phyloP scores from a whole-genome alignment of 1,284 basidiomycete genomes.

The Lignosus rhinocerotis region DNA sequence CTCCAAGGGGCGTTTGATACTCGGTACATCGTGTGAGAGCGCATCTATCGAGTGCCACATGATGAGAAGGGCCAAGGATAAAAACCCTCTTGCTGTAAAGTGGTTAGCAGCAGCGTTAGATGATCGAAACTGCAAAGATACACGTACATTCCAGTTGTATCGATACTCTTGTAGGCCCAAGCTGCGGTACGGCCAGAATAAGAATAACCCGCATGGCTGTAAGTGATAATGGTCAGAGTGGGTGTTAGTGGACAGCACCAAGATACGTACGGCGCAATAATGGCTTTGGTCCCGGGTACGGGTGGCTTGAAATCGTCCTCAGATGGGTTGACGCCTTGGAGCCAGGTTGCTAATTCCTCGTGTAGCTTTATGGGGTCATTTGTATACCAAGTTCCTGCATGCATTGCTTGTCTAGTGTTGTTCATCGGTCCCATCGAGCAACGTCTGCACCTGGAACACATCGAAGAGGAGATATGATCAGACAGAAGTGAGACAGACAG shows the following conservation, averaged over 20 bases:
- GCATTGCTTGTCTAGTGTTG: slow-evolving; percentile 61
- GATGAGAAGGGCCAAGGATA: slow-evolving; percentile 95
- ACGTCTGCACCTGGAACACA: too few relatives aligned
- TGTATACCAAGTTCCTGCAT: slow-evolving; percentile 93
- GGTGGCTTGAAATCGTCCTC: slow-evolving; percentile 56
- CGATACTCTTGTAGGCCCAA: slow-evolving; percentile 93
- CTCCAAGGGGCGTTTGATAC: slow-evolving; percentile 89
- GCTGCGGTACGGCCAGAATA: slow-evolving; percentile 95
- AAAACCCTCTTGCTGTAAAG: slow-evolving; percentile 78
- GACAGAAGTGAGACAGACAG: too few relatives aligned
- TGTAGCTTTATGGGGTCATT: slow-evolving; percentile 56
- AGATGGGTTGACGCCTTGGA: slow-evolving; percentile 58
- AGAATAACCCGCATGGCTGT: slow-evolving; percentile 92
- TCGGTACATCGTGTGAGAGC: slow-evolving; percentile 76
- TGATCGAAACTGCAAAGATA: not conserved
- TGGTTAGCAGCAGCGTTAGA: not conserved
- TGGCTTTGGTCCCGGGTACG: slow-evolving; percentile 78
- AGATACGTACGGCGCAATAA: slow-evolving; percentile 90
- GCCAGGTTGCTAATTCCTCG: slow-evolving; percentile 64
- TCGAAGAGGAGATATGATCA: too few relatives aligned
- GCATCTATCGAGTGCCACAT: slow-evolving; percentile 85
- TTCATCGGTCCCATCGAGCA: too few relatives aligned
- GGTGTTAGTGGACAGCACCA: not conserved
- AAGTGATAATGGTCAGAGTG: slow-evolving; percentile 9
- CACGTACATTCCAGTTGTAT: slow-evolving; percentile 76